Percentiles rank a stretch among this genome's conserved stretches.
Conservation (phyloP, 352 stramenopile species). For the Phytopythium sindhum region DNA sequence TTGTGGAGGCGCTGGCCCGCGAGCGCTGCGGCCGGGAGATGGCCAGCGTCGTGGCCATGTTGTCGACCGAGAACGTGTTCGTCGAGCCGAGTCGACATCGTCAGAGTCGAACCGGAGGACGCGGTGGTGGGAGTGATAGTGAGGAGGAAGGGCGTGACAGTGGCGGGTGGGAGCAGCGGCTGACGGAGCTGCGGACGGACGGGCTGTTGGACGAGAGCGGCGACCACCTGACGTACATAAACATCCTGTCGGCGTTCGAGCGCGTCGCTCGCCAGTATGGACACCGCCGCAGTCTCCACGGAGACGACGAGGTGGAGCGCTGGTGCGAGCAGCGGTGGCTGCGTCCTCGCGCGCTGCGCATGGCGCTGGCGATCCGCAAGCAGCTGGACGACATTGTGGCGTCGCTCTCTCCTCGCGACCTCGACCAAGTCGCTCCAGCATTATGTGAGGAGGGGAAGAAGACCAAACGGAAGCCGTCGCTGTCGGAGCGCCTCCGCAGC, state of each 20-base stretch:
- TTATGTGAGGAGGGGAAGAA: not conserved
- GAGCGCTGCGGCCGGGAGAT: slow-evolving; percentile 58
- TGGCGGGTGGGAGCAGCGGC: slow-evolving; percentile 29
- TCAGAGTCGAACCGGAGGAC: not conserved
- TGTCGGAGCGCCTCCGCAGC: slow-evolving; percentile 34
- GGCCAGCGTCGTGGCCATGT: slow-evolving; percentile 76
- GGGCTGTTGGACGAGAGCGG: slow-evolving; percentile 47
- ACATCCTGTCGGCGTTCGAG: slow-evolving; percentile 45
- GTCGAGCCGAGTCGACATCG: slow-evolving; percentile 16
- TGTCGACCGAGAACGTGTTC: slow-evolving; percentile 82
- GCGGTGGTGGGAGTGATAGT: slow-evolving; percentile 12
- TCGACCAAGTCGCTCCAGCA: slow-evolving; percentile 18
- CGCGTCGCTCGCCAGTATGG: slow-evolving; percentile 3
- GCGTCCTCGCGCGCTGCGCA: slow-evolving; percentile 48
- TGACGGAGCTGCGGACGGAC: slow-evolving; percentile 37
- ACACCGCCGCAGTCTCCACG: not conserved
- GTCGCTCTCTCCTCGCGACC: slow-evolving; percentile 24
- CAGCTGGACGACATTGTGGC: slow-evolving; percentile 63
- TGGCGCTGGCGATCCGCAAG: slow-evolving; percentile 41
- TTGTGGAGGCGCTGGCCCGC: slow-evolving; percentile 62
- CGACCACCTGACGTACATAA: slow-evolving; percentile 55
- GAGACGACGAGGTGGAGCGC: slow-evolving; percentile 21
- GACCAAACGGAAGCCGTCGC: slow-evolving; percentile 3
- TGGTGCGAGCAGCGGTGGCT: slow-evolving; percentile 60
- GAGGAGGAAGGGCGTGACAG: slow-evolving; percentile 14